phyloP scores from a whole-genome alignment of 2,329 filamentous ascomycete species.

The Penicillium corylophilum region DNA sequence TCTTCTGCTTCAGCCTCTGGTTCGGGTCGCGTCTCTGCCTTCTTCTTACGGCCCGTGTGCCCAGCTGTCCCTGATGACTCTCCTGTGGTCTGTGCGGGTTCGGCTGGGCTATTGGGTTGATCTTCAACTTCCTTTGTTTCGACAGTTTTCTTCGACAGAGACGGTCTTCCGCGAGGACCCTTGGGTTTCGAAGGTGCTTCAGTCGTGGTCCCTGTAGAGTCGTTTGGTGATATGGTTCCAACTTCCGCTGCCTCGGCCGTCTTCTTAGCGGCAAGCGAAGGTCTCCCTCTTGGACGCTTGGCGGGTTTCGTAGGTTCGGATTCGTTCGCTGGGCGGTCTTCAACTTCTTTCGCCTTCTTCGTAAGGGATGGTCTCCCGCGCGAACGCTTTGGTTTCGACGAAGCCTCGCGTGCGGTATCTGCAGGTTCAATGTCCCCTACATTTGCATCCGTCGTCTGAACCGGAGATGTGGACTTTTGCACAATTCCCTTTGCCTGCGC shows the following conservation, averaged over 20 bases:
- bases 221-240: background rate
- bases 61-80: conserved; percentile 2
- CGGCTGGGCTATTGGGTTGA: background rate
- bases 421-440: background rate
- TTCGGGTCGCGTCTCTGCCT: conserved; percentile 7
- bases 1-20: conserved; percentile 8
- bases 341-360: background rate
- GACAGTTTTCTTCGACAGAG: background rate
- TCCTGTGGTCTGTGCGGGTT: background rate
- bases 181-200: conserved; percentile 3
- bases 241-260: background rate
- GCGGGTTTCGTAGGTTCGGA: background rate
- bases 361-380: conserved; percentile 6
- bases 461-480: background rate
- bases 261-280: background rate
- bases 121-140: background rate
- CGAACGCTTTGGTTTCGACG: conserved; percentile 3
- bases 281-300: background rate
- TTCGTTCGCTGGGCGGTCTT: background rate
- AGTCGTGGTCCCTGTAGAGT: background rate
- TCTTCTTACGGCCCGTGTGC: conserved; percentile 10
- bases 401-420: background rate
- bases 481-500: background rate
- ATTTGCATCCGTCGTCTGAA: background rate
- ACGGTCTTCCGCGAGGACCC: conserved; percentile 7